Evolutionary conservation across 169 alveolate species (phyloP).

Genomic region (Perkinsus marinus): DNA sequence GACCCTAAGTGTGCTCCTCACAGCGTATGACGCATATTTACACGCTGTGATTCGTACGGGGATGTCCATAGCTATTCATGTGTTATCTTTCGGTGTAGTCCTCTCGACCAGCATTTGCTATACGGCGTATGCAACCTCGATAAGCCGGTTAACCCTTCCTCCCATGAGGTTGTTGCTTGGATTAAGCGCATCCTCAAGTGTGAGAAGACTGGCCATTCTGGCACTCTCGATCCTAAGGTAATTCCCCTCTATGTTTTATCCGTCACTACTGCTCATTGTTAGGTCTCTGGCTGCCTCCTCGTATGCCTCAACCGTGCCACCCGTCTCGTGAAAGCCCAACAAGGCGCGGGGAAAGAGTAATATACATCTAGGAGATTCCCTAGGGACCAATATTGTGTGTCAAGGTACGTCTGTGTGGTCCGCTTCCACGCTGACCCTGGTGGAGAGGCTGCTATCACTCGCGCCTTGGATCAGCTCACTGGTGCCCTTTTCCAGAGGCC

Average conservation of each 20-base stretch:
- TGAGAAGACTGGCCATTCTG: slow-evolving; percentile 99
- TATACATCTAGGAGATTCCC: no score
- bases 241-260: no score
- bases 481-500: slow-evolving; percentile 98
- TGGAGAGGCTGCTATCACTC: slow-evolving; percentile 38
- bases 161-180: slow-evolving; percentile 99
- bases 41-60: no score
- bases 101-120: not conserved
- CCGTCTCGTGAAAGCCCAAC: slow-evolving; percentile 95
- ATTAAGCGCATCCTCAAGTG: slow-evolving; percentile 91
- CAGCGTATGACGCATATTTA: not conserved
- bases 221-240: slow-evolving; percentile 96
- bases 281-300: slow-evolving; percentile 95
- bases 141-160: slow-evolving; percentile 99
- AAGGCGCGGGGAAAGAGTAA: slow-evolving; percentile 78
- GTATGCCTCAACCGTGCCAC: slow-evolving; percentile 98
- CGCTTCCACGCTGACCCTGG: slow-evolving; percentile 78
- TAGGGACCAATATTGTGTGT: no score
- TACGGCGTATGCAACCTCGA: slow-evolving; percentile 97
- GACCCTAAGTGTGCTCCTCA: not conserved
- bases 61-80: not conserved
- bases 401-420: slow-evolving; percentile 88
- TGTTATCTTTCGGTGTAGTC: not conserved
- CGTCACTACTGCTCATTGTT: no score
- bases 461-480: slow-evolving; percentile 82